Evolutionary conservation across 2,329 filamentous ascomycete genomes (phyloP).

Genomic region (Fusarium nodosum): DNA sequence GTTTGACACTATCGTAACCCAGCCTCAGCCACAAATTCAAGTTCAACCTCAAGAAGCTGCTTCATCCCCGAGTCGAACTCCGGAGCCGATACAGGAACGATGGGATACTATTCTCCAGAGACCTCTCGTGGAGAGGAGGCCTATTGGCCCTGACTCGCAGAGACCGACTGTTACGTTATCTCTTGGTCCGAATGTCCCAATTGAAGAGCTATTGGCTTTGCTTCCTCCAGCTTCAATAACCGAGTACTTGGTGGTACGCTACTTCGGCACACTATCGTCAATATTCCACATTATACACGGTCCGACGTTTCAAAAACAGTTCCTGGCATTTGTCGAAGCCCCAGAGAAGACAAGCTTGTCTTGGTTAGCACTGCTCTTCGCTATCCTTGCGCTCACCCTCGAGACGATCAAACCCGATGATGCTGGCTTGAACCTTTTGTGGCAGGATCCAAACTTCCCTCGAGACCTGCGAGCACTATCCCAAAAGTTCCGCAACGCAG

Average conservation of each 20-base stretch:
- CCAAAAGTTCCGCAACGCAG: conserved; percentile 6
- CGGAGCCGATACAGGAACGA: conserved; percentile 21
- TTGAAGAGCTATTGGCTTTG: neutral
- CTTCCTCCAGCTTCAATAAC: conserved; percentile 12
- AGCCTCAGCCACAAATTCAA: neutral
- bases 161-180: conserved; percentile 3
- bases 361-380: conserved; percentile 12
- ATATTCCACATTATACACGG: conserved; percentile 22
- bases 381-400: conserved; percentile 4
- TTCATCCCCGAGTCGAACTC: neutral
- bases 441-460: conserved; percentile 11
- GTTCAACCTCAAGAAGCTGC: neutral
- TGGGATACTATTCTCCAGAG: conserved; percentile 16
- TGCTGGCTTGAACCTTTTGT: neutral
- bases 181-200: neutral
- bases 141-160: neutral
- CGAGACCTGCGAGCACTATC: rapidly evolving
- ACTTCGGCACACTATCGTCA: conserved; percentile 13
- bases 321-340: rapidly evolving
- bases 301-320: conserved; percentile 8
- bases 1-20: neutral
- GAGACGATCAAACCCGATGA: conserved; percentile 6
- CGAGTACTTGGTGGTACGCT: neutral
- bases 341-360: conserved; percentile 2
- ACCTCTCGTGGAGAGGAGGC: conserved; percentile 7